A percentile compares a stretch with the other conserved stretches of the same genome.
phyloP scores from a whole-genome alignment of 2,329 filamentous ascomycete genomes.

The Nothopassalora personata region DNA sequence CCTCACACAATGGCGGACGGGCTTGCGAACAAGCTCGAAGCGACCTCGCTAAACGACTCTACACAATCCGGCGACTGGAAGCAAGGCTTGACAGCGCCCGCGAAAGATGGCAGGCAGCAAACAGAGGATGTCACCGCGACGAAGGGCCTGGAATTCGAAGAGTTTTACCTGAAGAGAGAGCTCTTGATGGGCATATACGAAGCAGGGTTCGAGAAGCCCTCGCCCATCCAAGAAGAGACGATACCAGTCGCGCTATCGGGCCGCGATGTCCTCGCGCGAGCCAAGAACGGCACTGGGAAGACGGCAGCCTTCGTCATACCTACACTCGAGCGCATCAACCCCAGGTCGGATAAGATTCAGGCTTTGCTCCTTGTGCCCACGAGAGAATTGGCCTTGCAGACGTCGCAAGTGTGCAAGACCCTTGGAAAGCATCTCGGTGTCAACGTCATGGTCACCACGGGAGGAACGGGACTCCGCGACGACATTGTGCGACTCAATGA shows the following conservation, averaged over 20 bases:
- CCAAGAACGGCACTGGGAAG: constrained; percentile 98
- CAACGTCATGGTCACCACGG: constrained; percentile 99
- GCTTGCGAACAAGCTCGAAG: constrained; percentile 53
- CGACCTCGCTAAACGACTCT: constrained; percentile 47
- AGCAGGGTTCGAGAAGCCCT: constrained; percentile 97
- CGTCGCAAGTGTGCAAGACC: constrained; percentile 98
- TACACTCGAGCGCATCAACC: constrained; percentile 90
- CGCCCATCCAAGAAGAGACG: constrained; percentile 97
- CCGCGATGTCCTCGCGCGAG: constrained; percentile 88
- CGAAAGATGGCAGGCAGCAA: constrained; percentile 71
- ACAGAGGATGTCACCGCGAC: constrained; percentile 98
- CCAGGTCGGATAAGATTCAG: constrained; percentile 93
- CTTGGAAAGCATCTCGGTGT: constrained; percentile 94
- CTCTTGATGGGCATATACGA: constrained; percentile 99
- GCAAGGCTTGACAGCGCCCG: constrained; percentile 63
- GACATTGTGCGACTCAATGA: constrained; percentile 95
- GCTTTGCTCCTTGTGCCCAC: constrained; percentile 94
- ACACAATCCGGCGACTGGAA: constrained; percentile 65
- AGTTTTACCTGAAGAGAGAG: constrained; percentile 91
- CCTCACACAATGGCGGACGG: constrained; percentile 42
- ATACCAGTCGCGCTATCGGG: constrained; percentile 95
- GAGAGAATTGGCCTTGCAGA: constrained; percentile 93
- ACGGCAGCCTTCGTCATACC: constrained; percentile 97
- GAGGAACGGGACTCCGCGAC: constrained; percentile 89
- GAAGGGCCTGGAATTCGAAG: constrained; percentile 95